Evolutionary conservation across 2,329 filamentous ascomycete genomes (phyloP), one percentile per base, ranked within the genome.

Genomic region (Aspergillus latus): DNA sequence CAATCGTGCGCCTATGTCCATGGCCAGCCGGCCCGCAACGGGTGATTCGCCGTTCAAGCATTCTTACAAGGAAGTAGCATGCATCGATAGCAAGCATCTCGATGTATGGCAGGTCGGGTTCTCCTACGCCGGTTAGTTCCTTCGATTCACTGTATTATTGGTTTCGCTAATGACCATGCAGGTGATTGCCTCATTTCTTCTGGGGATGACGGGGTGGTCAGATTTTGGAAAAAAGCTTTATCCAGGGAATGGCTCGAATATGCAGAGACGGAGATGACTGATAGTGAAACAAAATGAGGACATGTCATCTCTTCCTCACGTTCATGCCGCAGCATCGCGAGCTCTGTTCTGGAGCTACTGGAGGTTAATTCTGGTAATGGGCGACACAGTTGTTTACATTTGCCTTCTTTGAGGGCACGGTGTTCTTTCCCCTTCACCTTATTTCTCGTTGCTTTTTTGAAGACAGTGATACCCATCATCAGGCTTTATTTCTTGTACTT

Each of bases 81-180:
- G 73, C 39, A 70, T 77, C 57, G 73, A 77, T 49, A 77, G 72
- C 60, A 73, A 71, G 47, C 75, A 77, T 63, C 62, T 75, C n/a
- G 74, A 76, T 61, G 73, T 76, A 30, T 77, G 75, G 75, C 74
- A 76, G 56, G 73, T 77, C 6, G 71, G 75, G 42, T 77, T 76
- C 54, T 77, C 75, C 2, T 74, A 73, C 58, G 69, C 75, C 43
- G 75, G 74, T 77, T 54, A 64, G 68, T 63, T 48, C 8, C 49
- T 32, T 30, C 30, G 9, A 9, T 10, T 26, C 16, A 21, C 49
- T 7, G 28, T 11, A 30, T 34, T n/a, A 11, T n/a, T 2, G 6
- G 5, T 8, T 21, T 4, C 29, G 56, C 50, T 56, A 37, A 60
- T 34, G 13, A 39, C 48, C 37, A 30, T n/a, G 49, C 47, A 77